Conservation (phyloP, 257 asterid genomes). For the Ligustrum vulgare region DNA sequence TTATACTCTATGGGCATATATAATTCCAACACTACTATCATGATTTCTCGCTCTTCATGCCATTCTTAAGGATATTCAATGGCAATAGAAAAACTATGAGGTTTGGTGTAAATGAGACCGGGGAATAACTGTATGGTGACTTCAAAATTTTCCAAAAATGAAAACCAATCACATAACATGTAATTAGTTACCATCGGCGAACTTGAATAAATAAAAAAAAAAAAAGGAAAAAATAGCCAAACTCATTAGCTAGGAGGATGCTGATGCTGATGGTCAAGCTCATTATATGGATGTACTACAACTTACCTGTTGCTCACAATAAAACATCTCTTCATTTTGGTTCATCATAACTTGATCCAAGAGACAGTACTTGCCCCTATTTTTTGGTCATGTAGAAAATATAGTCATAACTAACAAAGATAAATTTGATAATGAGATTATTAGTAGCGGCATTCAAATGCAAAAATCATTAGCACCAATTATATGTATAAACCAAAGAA, state of each 20-base stretch:
- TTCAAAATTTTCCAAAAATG: background rate
- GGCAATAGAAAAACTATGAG: background rate
- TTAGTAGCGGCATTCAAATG: no score
- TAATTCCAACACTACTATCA: background rate
- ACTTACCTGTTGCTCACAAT: slow-evolving; percentile 97
- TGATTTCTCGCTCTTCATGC: background rate
- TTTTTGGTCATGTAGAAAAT: slow-evolving; percentile 83
- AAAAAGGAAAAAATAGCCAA: background rate
- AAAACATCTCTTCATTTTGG: slow-evolving; percentile 92
- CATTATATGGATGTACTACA: slow-evolving; percentile 73
- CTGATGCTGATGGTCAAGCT: slow-evolving; percentile 98
- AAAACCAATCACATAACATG: background rate
- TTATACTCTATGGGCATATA: no score
- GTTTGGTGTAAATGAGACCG: background rate
- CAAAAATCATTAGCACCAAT: no score
- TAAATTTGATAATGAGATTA: no score
- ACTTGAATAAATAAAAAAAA: no score
- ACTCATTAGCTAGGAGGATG: slow-evolving; percentile 78
- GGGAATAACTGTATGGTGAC: background rate
- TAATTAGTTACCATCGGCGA: background rate
- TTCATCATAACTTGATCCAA: slow-evolving; percentile 81
- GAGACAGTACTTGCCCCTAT: slow-evolving; percentile 86
- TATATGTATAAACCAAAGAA: no score
- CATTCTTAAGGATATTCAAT: background rate
- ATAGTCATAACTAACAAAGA: no score